Evolutionary conservation across 495 filamentous ascomycete species (phyloP).

Genomic region (Astrothelium macrocarpum): DNA sequence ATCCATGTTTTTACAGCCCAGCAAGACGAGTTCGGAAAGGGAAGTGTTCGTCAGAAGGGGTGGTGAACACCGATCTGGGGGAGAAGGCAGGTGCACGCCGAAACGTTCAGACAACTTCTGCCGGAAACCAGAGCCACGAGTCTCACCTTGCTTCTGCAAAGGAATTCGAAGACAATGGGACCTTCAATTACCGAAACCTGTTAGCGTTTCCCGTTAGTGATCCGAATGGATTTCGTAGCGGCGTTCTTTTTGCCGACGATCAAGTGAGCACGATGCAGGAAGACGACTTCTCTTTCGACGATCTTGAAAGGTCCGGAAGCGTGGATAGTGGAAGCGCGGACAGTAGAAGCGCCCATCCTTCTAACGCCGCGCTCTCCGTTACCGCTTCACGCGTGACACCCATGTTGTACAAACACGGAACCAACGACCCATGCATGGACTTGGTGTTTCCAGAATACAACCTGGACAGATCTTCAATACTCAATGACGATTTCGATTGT

Average conservation of each 20-base stretch:
- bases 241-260: not conserved
- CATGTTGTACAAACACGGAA: not conserved
- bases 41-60: not conserved
- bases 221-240: not conserved
- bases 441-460: not conserved
- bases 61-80: not conserved
- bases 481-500: not conserved
- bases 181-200: not conserved
- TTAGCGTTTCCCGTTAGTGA: not conserved
- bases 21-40: conserved; percentile 22
- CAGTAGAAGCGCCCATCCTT: not conserved
- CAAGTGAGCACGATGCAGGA: not conserved
- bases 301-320: not conserved
- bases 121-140: not conserved
- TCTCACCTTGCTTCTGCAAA: not conserved
- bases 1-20: conserved; percentile 35
- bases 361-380: not conserved
- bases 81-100: not conserved
- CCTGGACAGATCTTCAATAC: not conserved
- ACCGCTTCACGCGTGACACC: not conserved
- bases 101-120: not conserved
- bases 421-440: not conserved
- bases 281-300: not conserved
- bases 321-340: not conserved
- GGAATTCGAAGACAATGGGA: not conserved